These are phyloP conservation scores for Aspergillus glaucus DNA, from an alignment of 2,329 filamentous ascomycete species.

Conservation along the genomic window DNA sequence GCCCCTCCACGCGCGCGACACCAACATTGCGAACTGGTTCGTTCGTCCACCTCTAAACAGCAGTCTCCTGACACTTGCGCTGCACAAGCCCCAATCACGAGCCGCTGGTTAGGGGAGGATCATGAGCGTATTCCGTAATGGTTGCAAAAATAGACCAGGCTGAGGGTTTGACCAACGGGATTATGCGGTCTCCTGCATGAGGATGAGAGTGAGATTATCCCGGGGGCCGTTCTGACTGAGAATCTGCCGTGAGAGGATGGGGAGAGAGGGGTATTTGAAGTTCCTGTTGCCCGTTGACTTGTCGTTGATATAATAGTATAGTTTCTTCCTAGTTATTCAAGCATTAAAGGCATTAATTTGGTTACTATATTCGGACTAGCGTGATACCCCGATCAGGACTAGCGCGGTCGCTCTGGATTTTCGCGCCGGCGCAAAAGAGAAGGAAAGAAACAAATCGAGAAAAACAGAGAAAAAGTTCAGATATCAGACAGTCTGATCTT, in stretches of 20 bases:
- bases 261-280: neutral
- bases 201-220: neutral
- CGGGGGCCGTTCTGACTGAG: neutral
- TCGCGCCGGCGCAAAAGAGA: constrained; percentile 14
- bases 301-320: neutral
- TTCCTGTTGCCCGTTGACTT: neutral
- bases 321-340: neutral
- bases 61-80: neutral
- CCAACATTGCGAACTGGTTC: neutral
- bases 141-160: neutral
- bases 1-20: neutral
- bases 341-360: neutral
- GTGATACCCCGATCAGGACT: constrained; percentile 7
- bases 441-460: constrained; percentile 2
- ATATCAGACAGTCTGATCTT: neutral
- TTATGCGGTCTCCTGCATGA: neutral
- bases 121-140: neutral
- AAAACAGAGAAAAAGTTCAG: neutral
- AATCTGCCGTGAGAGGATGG: neutral
- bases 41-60: neutral
- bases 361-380: neutral
- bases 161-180: no score
- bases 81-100: neutral
- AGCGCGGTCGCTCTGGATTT: constrained; percentile 14
- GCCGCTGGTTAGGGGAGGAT: neutral